Evolutionary conservation across 805 yeast species (phyloP), one percentile per base, ranked within the genome.

Genomic region (Dipodascus albidus): DNA sequence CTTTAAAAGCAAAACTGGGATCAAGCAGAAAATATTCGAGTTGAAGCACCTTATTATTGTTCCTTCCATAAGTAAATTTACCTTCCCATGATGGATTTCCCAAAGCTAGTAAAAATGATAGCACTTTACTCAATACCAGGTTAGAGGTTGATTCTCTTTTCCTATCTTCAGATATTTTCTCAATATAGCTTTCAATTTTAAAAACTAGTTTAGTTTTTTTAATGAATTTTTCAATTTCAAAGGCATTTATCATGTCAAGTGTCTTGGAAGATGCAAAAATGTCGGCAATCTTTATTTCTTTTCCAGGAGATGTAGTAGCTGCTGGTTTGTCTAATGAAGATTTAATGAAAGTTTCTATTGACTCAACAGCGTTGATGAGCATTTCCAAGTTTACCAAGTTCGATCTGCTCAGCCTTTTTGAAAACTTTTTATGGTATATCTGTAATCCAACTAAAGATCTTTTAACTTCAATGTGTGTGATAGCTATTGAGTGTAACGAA

Each of bases 31-130:
- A 76, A 62, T 89, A 90, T 54, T 81, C 80, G 52, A 90, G 60
- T 1, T 70, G 61, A 0, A 65, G 57, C 17, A 48, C 23, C 1
- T 59, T 54, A 19, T 61, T 64, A 50, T 14, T 70, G n/a, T 47
- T 27, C 53, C 8, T 58, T 53, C 82, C 86, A 71, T 83, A 86
- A 60, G 84, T 88, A 57, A 84, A 77, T 58, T 80, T 80, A 0
- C 98, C 98, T 62, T 88, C 95, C 31, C 74, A 68, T 0, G 88
- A 76, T 1, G 96, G 95, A 63, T 87, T 85, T 0, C 84, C 71
- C 2, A 89, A 69, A 14, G 83, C 73, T 47, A 75, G 71, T 23
- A 90, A 64, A 59, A 90, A 90, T 11, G 79, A 74, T 14, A 82
- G 71, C 1, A 90, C 72, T 57, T 79, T 80, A 65, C 85, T 83